phyloP scores from a whole-genome alignment of 2,329 filamentous ascomycete species.

The Cercospora zeina region DNA sequence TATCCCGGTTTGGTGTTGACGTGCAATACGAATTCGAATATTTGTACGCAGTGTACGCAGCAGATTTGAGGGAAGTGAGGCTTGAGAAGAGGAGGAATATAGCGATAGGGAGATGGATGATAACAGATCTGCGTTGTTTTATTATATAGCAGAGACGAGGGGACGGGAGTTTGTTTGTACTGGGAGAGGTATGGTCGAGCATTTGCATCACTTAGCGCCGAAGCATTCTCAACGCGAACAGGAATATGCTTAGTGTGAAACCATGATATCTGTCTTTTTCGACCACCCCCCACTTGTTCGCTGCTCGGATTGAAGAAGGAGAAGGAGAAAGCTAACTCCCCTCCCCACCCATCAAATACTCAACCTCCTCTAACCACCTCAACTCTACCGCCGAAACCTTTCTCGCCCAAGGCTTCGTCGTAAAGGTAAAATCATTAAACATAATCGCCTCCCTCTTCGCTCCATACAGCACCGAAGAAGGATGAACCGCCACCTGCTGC shows the following conservation, averaged over 20 bases:
- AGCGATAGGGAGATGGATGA: neutral
- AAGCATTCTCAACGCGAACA: neutral
- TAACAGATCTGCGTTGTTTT: neutral
- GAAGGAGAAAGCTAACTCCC: neutral
- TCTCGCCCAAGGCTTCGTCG: slow-evolving; percentile 62
- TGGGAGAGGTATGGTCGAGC: neutral
- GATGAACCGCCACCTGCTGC: slow-evolving; percentile 64
- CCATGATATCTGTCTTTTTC: neutral
- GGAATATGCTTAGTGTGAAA: neutral
- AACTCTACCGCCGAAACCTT: slow-evolving; percentile 63
- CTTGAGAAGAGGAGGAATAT: neutral
- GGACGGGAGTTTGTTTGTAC: neutral
- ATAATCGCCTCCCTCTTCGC: slow-evolving; percentile 61
- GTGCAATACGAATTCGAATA: slow-evolving; percentile 31
- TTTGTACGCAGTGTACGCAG: slow-evolving; percentile 22
- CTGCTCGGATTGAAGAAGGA: too few relatives aligned
- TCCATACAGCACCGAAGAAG: slow-evolving; percentile 61
- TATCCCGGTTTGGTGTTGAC: slow-evolving; percentile 31
- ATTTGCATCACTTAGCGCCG: too few relatives aligned
- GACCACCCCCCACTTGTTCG: too few relatives aligned
- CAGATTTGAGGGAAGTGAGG: neutral
- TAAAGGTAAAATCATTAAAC: slow-evolving; percentile 67
- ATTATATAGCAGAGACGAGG: neutral
- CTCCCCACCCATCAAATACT: slow-evolving; percentile 11
- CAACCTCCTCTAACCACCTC: slow-evolving; percentile 60